These are phyloP conservation scores for Phyllosticta citrichinensis DNA, from an alignment of 2,329 filamentous ascomycete species.

Conservation along the genomic window DNA sequence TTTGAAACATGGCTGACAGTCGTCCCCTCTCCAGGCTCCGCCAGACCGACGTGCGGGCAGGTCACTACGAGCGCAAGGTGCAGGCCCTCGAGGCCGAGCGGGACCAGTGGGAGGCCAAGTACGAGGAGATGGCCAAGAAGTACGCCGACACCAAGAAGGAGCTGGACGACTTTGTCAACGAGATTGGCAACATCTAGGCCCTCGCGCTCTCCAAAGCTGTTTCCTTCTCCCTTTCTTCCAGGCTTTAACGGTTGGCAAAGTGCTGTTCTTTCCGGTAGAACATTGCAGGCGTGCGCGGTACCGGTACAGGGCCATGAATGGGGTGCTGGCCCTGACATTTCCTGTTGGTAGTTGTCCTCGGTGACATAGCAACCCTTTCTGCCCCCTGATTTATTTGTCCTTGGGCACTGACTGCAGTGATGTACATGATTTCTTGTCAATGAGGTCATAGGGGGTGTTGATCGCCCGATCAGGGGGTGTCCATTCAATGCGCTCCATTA, in stretches of 20 bases:
- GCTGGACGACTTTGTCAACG: conserved; percentile 77
- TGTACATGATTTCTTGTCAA: not conserved
- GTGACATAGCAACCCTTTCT: conserved; percentile 11
- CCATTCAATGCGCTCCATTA: not conserved
- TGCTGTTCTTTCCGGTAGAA: conserved; percentile 2
- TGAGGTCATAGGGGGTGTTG: not conserved
- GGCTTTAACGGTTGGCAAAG: conserved; percentile 6
- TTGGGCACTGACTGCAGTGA: not conserved
- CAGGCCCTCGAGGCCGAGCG: conserved; percentile 86
- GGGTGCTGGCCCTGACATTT: conserved; percentile 3
- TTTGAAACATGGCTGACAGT: conserved; percentile 1
- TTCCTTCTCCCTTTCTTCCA: conserved; percentile 1
- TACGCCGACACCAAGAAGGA: conserved; percentile 77
- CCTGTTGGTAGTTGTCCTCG: conserved; percentile 15
- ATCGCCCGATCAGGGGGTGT: not conserved
- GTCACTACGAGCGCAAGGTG: conserved; percentile 98
- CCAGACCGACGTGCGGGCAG: conserved; percentile 98
- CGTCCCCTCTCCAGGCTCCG: conserved; percentile 57
- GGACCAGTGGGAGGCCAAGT: conserved; percentile 94
- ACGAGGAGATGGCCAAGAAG: conserved; percentile 95
- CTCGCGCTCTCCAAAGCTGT: conserved; percentile 12
- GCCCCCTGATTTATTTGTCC: conserved; percentile 3
- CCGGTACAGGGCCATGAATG: not conserved
- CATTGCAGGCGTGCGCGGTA: not conserved
- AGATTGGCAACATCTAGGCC: conserved; percentile 85